These are phyloP conservation scores for Penicillium bialowiezense DNA, from an alignment of 495 filamentous ascomycete species.

Conservation along the genomic window DNA sequence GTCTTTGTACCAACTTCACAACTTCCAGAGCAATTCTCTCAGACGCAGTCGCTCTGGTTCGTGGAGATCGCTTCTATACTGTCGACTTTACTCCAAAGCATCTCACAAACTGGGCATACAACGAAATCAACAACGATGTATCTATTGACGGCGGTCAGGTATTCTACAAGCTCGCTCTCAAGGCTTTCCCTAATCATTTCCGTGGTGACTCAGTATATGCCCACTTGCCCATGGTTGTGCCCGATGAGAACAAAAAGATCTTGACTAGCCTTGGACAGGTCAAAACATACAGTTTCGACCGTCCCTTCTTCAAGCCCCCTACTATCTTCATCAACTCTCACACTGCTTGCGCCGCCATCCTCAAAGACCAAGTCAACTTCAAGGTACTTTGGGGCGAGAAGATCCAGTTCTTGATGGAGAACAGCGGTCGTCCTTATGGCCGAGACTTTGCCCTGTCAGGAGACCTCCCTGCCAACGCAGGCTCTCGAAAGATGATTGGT, in stretches of 20 bases:
- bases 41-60: constrained; percentile 80
- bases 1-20: constrained; percentile 78
- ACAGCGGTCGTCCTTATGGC: constrained; percentile 38
- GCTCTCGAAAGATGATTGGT: constrained; percentile 47
- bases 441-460: constrained; percentile 55
- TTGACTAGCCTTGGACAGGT: constrained; percentile 41
- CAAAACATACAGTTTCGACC: constrained; percentile 51
- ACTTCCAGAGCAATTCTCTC: constrained; percentile 80
- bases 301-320: constrained; percentile 31
- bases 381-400: constrained; percentile 55
- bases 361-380: constrained; percentile 50
- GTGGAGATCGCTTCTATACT: constrained; percentile 86
- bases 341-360: constrained; percentile 44
- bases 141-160: constrained; percentile 55
- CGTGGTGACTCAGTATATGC: constrained; percentile 54
- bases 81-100: constrained; percentile 67
- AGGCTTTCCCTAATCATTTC: constrained; percentile 60
- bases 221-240: constrained; percentile 59
- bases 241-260: constrained; percentile 51
- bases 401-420: constrained; percentile 48
- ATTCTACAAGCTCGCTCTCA: constrained; percentile 59
- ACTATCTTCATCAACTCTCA: constrained; percentile 48
- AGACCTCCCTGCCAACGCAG: constrained; percentile 44
- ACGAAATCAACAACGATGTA: constrained; percentile 46
- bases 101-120: constrained; percentile 79